Evolutionary conservation across 208 protist species (phyloP).

Genomic region (Leishmania braziliensis): DNA sequence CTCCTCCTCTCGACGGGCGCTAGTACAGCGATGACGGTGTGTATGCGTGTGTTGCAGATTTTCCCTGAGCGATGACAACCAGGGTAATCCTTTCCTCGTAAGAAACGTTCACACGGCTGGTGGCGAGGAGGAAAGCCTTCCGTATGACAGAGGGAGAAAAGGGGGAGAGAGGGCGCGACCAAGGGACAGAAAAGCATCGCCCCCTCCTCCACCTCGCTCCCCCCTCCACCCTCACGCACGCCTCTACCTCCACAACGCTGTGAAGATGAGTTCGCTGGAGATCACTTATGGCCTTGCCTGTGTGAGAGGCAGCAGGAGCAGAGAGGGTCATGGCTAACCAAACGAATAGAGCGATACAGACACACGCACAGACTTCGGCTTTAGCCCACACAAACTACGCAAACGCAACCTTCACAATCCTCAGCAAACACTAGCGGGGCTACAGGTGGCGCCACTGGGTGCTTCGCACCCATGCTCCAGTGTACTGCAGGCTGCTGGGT

Average conservation of each 20-base stretch:
- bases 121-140: not conserved
- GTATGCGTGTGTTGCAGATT: not conserved
- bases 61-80: not conserved
- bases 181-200: not conserved
- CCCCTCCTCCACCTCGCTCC: not conserved
- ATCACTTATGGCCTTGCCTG: not conserved
- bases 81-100: not conserved
- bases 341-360: not conserved
- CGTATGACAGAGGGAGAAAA: not conserved
- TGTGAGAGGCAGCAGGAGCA: not conserved
- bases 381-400: not conserved
- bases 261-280: not conserved
- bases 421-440: not conserved
- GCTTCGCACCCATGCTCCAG: slow-evolving; percentile 20
- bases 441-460: slow-evolving; percentile 18
- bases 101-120: not conserved
- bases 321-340: not conserved
- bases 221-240: not conserved
- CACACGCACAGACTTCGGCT: not conserved
- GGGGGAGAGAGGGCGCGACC: not conserved
- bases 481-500: slow-evolving; percentile 4
- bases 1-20: not conserved
- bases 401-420: not conserved
- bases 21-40: not conserved
- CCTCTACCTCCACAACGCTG: not conserved